Conservation (phyloP, 805 yeast genomes). For the Candida boleticola region DNA sequence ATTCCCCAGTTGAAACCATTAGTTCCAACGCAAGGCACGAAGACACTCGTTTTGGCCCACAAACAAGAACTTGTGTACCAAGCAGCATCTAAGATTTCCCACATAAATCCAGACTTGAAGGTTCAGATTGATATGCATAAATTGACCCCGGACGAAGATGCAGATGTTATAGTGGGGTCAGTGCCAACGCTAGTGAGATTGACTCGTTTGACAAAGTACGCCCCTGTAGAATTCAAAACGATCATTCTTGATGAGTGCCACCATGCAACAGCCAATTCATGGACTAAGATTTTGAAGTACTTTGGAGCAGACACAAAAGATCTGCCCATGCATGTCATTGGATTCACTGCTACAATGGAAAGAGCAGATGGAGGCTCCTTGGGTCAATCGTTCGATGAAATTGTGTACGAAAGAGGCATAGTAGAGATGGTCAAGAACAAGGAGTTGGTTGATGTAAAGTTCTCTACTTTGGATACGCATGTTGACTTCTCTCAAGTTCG, state of each 20-base stretch:
- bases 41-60: conserved; percentile 70
- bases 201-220: conserved; percentile 49
- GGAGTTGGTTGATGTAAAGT: conserved; percentile 67
- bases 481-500: conserved; percentile 40
- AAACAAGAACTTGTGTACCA: conserved; percentile 76
- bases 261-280: conserved; percentile 77
- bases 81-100: conserved; percentile 50
- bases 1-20: conserved; percentile 43
- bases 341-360: conserved; percentile 86
- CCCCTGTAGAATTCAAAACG: conserved; percentile 62
- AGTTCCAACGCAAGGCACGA: conserved; percentile 23
- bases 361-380: conserved; percentile 70
- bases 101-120: conserved; percentile 46
- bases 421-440: conserved; percentile 63
- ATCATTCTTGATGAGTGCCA: conserved; percentile 91
- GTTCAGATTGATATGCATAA: conserved; percentile 74
- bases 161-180: conserved; percentile 75
- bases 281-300: conserved; percentile 54
- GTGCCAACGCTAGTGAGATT: conserved; percentile 59
- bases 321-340: conserved; percentile 58
- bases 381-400: conserved; percentile 61
- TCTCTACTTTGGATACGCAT: conserved; percentile 55
- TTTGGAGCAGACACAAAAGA: conserved; percentile 48
- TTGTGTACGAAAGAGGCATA: conserved; percentile 68
- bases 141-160: conserved; percentile 41